Percentiles rank a stretch among this genome's conserved stretches.
These are phyloP conservation scores for Trichoderma citrinoviride DNA, from an alignment of 2,329 filamentous ascomycete species.

Conservation along the genomic window DNA sequence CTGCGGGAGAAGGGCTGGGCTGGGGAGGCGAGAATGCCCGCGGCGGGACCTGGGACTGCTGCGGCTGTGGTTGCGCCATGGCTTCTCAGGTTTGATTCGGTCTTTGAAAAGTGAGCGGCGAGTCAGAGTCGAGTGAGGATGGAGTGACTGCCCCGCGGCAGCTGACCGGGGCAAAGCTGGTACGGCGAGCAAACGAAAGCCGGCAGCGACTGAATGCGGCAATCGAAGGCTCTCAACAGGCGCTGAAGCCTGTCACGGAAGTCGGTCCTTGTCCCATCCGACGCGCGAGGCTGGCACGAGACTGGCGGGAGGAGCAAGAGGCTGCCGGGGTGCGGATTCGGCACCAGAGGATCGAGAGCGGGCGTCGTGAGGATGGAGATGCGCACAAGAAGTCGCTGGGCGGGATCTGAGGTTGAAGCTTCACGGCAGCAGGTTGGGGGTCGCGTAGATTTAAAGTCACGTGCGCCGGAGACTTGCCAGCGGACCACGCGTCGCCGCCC, in stretches of 20 bases:
- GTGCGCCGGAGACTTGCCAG: constrained; percentile 31
- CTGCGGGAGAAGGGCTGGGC: constrained; percentile 59
- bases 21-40: constrained; percentile 62
- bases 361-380: constrained; percentile 26
- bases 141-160: neutral
- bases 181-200: constrained; percentile 18
- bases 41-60: constrained; percentile 50
- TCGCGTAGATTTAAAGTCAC: constrained; percentile 46
- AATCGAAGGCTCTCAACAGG: constrained; percentile 41
- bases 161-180: neutral
- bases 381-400: neutral
- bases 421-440: constrained; percentile 30
- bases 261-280: constrained; percentile 48
- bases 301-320: neutral
- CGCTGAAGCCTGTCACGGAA: constrained; percentile 50
- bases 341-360: constrained; percentile 16
- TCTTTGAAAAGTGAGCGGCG: neutral
- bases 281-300: constrained; percentile 29
- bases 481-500: constrained; percentile 18
- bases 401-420: constrained; percentile 33
- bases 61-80: constrained; percentile 63
- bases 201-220: constrained; percentile 5
- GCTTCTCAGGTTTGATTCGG: neutral
- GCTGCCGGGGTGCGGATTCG: neutral
- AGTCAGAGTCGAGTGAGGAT: neutral